Conservation (phyloP, 1,139 yeast genomes). For the Pichia sp. region DNA sequence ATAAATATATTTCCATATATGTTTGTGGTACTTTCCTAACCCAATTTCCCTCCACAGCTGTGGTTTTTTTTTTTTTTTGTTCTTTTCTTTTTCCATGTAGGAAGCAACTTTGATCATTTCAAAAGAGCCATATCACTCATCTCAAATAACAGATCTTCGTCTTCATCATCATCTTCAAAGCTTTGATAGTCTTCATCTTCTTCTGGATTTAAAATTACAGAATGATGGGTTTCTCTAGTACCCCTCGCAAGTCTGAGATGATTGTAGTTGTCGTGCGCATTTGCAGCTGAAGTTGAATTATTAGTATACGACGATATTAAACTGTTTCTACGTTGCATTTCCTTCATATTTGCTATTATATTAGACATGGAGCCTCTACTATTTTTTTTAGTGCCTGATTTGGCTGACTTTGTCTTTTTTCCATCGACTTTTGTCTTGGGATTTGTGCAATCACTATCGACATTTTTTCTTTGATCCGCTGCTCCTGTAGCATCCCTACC, state of each 20-base stretch:
- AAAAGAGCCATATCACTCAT: constrained; percentile 76
- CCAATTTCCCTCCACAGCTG: no score
- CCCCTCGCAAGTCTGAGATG: background rate
- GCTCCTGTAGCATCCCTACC: background rate
- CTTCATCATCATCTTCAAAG: constrained; percentile 42
- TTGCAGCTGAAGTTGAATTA: background rate
- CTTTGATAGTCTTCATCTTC: constrained; percentile 28
- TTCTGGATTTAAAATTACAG: constrained; percentile 20
- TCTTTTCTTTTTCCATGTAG: background rate
- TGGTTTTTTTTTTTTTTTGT: no score
- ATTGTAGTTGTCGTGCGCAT: background rate
- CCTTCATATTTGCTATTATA: constrained; percentile 2
- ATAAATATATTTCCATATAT: no score
- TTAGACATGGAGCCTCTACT: constrained; percentile 3
- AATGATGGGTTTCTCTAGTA: background rate
- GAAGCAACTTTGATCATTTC: background rate
- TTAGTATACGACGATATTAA: no score
- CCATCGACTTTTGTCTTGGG: background rate
- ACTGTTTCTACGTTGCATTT: constrained; percentile 3
- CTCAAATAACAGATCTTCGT: constrained; percentile 75
- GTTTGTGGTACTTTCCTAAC: no score
- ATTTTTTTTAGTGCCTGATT: background rate
- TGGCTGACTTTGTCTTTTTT: no score
- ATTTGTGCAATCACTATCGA: no score
- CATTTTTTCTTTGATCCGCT: no score